Conservation (phyloP, 1,139 yeast species). For the Saccharomyces hybrid region DNA sequence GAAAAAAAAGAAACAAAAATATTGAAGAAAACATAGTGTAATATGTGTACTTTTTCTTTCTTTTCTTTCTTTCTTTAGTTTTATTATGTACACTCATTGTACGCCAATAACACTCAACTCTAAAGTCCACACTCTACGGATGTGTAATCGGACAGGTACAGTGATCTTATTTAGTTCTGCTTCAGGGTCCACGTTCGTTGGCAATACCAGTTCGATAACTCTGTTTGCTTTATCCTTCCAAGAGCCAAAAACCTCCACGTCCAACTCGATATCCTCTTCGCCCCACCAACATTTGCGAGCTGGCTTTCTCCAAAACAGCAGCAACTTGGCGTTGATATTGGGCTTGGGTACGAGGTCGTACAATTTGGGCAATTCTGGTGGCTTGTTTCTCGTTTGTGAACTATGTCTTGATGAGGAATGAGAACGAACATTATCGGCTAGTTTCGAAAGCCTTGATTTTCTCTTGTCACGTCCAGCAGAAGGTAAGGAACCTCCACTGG, state of each 20-base stretch:
- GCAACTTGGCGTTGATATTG: slow-evolving; percentile 50
- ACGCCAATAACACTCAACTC: slow-evolving; percentile 39
- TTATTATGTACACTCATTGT: slow-evolving; percentile 18
- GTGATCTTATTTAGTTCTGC: slow-evolving; percentile 20
- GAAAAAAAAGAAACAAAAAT: not conserved
- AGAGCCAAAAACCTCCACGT: slow-evolving; percentile 35
- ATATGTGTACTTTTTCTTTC: not conserved
- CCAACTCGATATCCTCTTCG: slow-evolving; percentile 51
- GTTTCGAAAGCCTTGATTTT: slow-evolving; percentile 42
- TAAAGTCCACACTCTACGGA: slow-evolving; percentile 39
- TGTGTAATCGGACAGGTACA: slow-evolving; percentile 33
- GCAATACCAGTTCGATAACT: slow-evolving; percentile 18
- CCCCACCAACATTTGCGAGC: slow-evolving; percentile 99
- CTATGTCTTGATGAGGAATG: slow-evolving; percentile 39
- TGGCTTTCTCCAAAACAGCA: slow-evolving; percentile 95
- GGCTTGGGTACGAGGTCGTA: slow-evolving; percentile 32
- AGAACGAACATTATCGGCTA: slow-evolving; percentile 40
- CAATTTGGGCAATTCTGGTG: slow-evolving; percentile 29
- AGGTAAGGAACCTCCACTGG: not conserved
- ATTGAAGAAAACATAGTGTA: not conserved
- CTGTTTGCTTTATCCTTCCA: slow-evolving; percentile 14
- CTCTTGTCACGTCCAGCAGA: slow-evolving; percentile 25
- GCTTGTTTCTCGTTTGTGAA: slow-evolving; percentile 42
- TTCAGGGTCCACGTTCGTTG: slow-evolving; percentile 14
- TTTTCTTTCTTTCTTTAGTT: not conserved